These are phyloP conservation scores for Pseudocercospora musae DNA, from an alignment of 2,329 filamentous ascomycete genomes.

Conservation along the genomic window DNA sequence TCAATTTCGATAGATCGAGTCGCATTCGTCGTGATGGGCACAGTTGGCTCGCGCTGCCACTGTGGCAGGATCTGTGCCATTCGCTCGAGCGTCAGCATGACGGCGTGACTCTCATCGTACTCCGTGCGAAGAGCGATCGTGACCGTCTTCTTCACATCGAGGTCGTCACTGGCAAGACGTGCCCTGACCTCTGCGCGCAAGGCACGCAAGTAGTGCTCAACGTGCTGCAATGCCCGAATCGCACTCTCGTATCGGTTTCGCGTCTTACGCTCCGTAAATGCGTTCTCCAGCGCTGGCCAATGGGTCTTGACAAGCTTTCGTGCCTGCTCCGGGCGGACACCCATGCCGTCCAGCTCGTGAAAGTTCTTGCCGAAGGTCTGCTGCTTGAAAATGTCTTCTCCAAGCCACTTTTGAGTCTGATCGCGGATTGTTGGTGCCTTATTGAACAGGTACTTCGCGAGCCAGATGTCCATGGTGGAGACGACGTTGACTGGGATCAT, in stretches of 20 bases:
- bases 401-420: conserved; percentile 6
- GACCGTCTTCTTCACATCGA: background rate
- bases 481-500: conserved; percentile 11
- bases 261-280: conserved; percentile 1
- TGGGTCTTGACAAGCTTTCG: background rate
- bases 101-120: conserved; percentile 6
- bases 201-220: conserved; percentile 6
- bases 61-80: background rate
- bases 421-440: conserved; percentile 9
- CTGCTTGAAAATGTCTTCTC: conserved; percentile 5
- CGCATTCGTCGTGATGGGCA: background rate
- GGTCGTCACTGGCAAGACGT: background rate
- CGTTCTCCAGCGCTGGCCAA: background rate
- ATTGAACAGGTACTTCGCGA: conserved; percentile 7
- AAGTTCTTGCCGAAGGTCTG: conserved; percentile 4
- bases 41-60: conserved; percentile 5
- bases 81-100: background rate
- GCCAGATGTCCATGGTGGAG: conserved; percentile 13
- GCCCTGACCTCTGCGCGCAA: background rate
- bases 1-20: conserved; percentile 6
- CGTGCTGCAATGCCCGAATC: conserved; percentile 6
- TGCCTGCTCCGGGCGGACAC: conserved; percentile 9
- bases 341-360: background rate
- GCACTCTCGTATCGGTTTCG: conserved; percentile 7
- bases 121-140: background rate